Evolutionary conservation across 768 basidiomycete species (phyloP).

Genomic region (Kwoniella pini): DNA sequence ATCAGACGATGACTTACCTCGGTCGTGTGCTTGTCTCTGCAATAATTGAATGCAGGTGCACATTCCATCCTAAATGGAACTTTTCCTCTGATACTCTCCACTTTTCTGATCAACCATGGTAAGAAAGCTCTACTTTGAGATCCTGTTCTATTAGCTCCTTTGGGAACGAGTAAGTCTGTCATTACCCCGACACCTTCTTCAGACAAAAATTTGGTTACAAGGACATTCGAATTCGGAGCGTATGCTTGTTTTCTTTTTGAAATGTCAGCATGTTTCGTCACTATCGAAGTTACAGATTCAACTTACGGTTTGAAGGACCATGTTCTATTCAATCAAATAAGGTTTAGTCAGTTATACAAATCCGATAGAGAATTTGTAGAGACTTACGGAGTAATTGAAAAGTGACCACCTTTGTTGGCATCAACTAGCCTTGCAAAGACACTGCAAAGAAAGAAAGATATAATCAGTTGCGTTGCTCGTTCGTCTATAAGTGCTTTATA

Average conservation of each 20-base stretch:
- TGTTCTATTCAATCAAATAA: conserved; percentile 22
- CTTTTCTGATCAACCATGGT: conserved; percentile 52
- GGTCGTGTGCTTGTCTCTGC: conserved; percentile 71
- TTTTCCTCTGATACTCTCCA: conserved; percentile 75
- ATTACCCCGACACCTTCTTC: conserved; percentile 82
- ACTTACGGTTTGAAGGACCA: conserved; percentile 58
- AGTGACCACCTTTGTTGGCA: conserved; percentile 74
- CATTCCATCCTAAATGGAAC: conserved; percentile 83
- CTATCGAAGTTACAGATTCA: not conserved
- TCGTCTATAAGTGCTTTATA: too few relatives aligned
- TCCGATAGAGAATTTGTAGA: conserved; percentile 59
- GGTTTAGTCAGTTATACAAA: conserved; percentile 63
- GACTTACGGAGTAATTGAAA: conserved; percentile 64
- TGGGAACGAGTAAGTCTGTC: conserved; percentile 63
- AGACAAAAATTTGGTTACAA: conserved; percentile 89
- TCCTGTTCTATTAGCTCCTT: conserved; percentile 41
- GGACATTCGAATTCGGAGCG: conserved; percentile 60
- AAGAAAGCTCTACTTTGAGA: conserved; percentile 22
- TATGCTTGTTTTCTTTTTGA: conserved; percentile 48
- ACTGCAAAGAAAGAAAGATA: conserved; percentile 4
- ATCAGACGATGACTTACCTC: conserved; percentile 34
- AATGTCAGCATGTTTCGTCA: not conserved
- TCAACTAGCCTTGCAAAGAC: conserved; percentile 71
- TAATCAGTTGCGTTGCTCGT: not conserved
- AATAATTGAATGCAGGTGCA: conserved; percentile 96